Conservation (phyloP, 2,329 filamentous ascomycete genomes). For the Cryphonectria japonica region DNA sequence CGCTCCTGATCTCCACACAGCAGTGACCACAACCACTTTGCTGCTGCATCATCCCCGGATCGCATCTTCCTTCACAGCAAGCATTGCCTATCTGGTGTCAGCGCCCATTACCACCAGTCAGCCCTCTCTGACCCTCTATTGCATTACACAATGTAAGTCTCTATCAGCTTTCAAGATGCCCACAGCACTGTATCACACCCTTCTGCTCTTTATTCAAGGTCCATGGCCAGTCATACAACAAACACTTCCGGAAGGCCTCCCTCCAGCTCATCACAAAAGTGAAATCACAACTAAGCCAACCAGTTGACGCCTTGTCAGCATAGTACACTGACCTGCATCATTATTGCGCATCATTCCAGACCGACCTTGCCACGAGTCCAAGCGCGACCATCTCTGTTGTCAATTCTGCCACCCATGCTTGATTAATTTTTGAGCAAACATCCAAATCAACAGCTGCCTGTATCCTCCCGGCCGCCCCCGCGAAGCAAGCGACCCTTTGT, state of each 20-base stretch:
- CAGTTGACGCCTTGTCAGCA: background rate
- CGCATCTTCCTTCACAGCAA: background rate
- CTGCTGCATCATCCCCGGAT: conserved; percentile 6
- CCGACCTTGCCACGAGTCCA: background rate
- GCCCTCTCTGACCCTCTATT: background rate
- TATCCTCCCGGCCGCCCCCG: background rate
- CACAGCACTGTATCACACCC: no score
- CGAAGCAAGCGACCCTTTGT: background rate
- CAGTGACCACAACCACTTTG: background rate
- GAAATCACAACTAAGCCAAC: background rate
- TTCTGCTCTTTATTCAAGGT: background rate
- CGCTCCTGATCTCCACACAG: background rate
- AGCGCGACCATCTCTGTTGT: background rate
- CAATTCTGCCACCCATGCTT: background rate
- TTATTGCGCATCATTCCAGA: background rate
- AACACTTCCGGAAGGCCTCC: background rate
- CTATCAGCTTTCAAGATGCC: background rate
- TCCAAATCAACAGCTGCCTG: background rate
- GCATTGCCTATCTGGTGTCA: background rate
- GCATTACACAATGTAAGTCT: background rate
- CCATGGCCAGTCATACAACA: background rate
- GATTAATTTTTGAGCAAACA: background rate
- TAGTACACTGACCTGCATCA: background rate
- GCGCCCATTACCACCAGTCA: background rate
- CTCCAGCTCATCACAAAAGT: background rate